Conservation (phyloP, 1,284 basidiomycete species). For the Pyrrhoderma noxium region DNA sequence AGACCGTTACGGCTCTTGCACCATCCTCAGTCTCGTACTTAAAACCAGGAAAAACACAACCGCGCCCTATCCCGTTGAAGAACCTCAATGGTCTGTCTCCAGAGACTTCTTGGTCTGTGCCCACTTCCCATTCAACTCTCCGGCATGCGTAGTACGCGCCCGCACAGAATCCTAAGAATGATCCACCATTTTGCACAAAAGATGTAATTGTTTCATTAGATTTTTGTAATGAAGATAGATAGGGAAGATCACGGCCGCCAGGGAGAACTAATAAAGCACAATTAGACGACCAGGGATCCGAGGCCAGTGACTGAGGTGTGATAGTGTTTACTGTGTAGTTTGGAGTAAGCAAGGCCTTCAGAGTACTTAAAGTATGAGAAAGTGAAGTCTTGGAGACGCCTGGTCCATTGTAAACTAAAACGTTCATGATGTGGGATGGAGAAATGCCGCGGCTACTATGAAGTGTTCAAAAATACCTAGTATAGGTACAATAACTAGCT, state of each 20-base stretch:
- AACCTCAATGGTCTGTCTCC: conserved; percentile 48
- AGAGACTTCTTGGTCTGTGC: conserved; percentile 37
- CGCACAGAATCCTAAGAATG: conserved; percentile 59
- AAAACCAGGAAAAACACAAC: conserved; percentile 50
- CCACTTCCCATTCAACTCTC: conserved; percentile 40
- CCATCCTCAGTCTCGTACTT: conserved; percentile 38
- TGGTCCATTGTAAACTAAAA: conserved; percentile 73
- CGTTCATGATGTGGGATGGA: conserved; percentile 46
- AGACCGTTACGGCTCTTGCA: conserved; percentile 18
- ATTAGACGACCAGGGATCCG: conserved; percentile 67
- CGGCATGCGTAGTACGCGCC: conserved; percentile 46
- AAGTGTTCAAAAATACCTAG: no score
- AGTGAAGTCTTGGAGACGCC: conserved; percentile 57
- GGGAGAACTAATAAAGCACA: conserved; percentile 79
- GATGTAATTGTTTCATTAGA: conserved; percentile 43
- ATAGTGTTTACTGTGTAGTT: conserved; percentile 75
- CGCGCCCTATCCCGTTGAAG: conserved; percentile 45
- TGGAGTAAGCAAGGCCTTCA: conserved; percentile 57
- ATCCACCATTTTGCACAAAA: conserved; percentile 67
- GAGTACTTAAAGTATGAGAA: conserved; percentile 44
- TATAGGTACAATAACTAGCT: no score
- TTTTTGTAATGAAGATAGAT: conserved; percentile 37
- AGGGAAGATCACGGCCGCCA: conserved; percentile 45
- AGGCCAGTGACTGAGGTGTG: conserved; percentile 45
- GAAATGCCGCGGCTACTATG: no score